These are phyloP conservation scores for Vitis hybrid DNA, from an alignment of 177 flowering plant genomes.

Conservation along the genomic window DNA sequence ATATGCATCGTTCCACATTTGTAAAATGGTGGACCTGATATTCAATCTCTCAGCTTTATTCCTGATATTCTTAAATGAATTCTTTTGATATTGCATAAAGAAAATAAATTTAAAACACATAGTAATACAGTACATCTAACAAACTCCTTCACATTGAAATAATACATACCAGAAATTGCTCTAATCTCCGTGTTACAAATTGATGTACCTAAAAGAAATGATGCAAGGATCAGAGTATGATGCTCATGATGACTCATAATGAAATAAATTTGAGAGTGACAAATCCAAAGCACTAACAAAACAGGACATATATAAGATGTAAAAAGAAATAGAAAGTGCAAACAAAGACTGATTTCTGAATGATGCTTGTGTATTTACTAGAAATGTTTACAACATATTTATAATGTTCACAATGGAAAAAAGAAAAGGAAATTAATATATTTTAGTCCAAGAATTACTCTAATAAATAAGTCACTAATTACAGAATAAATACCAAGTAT, in stretches of 20 bases:
- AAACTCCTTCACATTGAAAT: background rate
- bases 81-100: background rate
- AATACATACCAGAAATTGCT: slow-evolving; percentile 81
- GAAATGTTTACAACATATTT: too few relatives aligned
- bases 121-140: background rate
- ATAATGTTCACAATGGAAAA: too few relatives aligned
- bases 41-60: too few relatives aligned
- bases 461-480: too few relatives aligned
- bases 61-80: too few relatives aligned
- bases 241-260: background rate
- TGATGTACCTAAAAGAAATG: slow-evolving; percentile 59
- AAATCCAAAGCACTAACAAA: background rate
- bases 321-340: background rate
- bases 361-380: too few relatives aligned
- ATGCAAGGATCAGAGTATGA: background rate
- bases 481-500: background rate
- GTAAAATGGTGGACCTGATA: too few relatives aligned
- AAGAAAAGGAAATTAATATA: too few relatives aligned
- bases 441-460: too few relatives aligned
- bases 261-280: background rate
- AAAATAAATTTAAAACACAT: background rate
- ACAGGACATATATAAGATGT: background rate
- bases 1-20: too few relatives aligned
- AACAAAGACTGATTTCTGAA: background rate
- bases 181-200: slow-evolving; percentile 86